Evolutionary conservation across 495 filamentous ascomycete species (phyloP).

Genomic region (Aspergillus ostianus): DNA sequence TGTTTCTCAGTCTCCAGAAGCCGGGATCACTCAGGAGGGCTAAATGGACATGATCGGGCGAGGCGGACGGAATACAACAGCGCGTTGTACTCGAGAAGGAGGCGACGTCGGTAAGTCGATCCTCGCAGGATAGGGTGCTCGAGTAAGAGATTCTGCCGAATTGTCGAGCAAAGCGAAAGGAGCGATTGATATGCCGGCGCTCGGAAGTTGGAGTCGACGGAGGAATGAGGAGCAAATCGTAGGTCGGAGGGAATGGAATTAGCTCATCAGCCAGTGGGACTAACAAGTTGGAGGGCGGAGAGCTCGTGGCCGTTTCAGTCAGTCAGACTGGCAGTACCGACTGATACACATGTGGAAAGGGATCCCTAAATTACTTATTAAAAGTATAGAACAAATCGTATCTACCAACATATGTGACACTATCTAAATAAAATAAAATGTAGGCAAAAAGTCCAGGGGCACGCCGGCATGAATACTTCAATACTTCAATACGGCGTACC

Average conservation of each 20-base stretch:
- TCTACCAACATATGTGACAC: no score
- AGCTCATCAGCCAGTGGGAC: constrained; percentile 27
- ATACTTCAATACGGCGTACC: background rate
- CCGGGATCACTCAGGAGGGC: constrained; percentile 31
- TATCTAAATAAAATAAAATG: no score
- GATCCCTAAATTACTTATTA: no score
- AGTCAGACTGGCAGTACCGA: no score
- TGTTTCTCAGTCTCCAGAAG: constrained; percentile 21
- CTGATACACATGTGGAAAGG: background rate
- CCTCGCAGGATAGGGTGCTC: background rate
- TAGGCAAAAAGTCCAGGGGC: no score
- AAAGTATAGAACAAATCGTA: no score
- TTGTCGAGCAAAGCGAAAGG: background rate
- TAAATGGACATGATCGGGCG: constrained; percentile 41
- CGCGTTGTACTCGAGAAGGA: constrained; percentile 17
- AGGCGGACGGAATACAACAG: constrained; percentile 16
- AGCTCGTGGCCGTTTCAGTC: constrained; percentile 2
- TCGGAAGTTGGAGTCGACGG: background rate
- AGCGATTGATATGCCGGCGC: background rate
- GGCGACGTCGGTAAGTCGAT: constrained; percentile 6
- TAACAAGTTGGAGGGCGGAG: constrained; percentile 15
- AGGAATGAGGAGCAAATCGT: constrained; percentile 10
- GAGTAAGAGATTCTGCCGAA: background rate
- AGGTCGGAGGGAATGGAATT: constrained; percentile 10
- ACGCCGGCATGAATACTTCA: background rate